Percentiles rank a stretch among this genome's conserved stretches.
Conservation (phyloP, 2,329 filamentous ascomycete species). For the Colletotrichum gloeosporioides region DNA sequence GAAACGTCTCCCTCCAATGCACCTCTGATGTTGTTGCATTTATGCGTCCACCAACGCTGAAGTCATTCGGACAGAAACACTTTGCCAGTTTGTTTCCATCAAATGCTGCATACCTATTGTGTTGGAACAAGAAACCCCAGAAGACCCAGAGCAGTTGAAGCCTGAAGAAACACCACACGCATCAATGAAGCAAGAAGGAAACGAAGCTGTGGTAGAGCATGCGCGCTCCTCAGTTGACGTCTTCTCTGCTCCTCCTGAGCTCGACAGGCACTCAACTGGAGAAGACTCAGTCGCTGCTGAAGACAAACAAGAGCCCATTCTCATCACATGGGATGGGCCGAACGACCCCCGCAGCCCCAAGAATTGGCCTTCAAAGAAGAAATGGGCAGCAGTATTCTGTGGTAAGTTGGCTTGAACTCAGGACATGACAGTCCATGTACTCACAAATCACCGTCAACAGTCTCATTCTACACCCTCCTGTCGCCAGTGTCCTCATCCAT, state of each 20-base stretch:
- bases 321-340: background rate
- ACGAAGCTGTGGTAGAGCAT: background rate
- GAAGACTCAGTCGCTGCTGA: background rate
- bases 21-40: background rate
- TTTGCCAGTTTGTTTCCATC: background rate
- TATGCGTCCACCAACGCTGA: background rate
- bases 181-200: background rate
- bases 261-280: background rate
- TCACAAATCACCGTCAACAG: background rate
- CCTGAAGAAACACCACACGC: background rate
- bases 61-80: background rate
- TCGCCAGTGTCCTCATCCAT: background rate
- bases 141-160: background rate
- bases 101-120: background rate
- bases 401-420: background rate
- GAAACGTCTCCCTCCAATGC: background rate
- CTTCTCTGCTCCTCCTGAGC: background rate
- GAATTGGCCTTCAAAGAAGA: background rate
- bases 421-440: background rate
- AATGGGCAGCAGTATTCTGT: background rate
- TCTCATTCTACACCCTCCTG: background rate
- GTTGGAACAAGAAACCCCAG: background rate
- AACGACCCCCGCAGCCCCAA: background rate
- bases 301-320: background rate
- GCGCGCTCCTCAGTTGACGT: background rate